Evolutionary conservation across 768 basidiomycete genomes (phyloP).

Genomic region (Suillus discolor): DNA sequence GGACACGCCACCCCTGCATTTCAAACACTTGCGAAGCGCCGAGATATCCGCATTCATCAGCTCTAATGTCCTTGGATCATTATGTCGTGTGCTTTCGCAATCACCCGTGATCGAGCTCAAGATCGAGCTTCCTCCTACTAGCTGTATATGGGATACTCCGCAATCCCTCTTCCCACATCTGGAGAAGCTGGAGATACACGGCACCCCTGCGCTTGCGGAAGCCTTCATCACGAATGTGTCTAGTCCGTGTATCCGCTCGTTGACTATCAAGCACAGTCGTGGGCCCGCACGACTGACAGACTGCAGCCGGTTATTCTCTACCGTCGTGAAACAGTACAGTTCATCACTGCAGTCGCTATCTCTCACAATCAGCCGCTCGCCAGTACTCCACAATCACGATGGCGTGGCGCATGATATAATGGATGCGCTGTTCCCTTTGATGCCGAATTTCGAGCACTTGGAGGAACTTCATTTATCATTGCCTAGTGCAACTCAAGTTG

Average conservation of each 20-base stretch:
- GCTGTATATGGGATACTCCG: neutral
- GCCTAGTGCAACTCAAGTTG: slow-evolving; percentile 1
- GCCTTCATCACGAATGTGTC: neutral
- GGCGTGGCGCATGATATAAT: slow-evolving; percentile 6
- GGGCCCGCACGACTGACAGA: slow-evolving; percentile 3
- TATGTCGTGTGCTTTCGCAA: slow-evolving; percentile 2
- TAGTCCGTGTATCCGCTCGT: neutral
- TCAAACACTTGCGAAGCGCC: slow-evolving; percentile 3
- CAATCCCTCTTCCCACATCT: neutral
- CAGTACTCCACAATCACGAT: slow-evolving; percentile 4
- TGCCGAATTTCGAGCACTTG: slow-evolving; percentile 5
- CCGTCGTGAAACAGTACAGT: neutral
- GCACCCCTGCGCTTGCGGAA: neutral
- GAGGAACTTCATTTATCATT: slow-evolving; percentile 6
- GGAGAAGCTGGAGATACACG: neutral
- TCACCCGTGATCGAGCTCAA: slow-evolving; percentile 9
- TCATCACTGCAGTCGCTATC: neutral
- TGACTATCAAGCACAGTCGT: slow-evolving; percentile 3
- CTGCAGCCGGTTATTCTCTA: slow-evolving; percentile 2
- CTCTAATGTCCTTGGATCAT: neutral
- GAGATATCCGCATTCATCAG: slow-evolving; percentile 6
- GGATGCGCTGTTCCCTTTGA: slow-evolving; percentile 5
- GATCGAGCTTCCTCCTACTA: slow-evolving; percentile 4
- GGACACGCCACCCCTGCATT: slow-evolving; percentile 2
- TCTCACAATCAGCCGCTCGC: slow-evolving; percentile 5